Evolutionary conservation across 257 asterid species (phyloP).

Genomic region (Nicotiana otophora): DNA sequence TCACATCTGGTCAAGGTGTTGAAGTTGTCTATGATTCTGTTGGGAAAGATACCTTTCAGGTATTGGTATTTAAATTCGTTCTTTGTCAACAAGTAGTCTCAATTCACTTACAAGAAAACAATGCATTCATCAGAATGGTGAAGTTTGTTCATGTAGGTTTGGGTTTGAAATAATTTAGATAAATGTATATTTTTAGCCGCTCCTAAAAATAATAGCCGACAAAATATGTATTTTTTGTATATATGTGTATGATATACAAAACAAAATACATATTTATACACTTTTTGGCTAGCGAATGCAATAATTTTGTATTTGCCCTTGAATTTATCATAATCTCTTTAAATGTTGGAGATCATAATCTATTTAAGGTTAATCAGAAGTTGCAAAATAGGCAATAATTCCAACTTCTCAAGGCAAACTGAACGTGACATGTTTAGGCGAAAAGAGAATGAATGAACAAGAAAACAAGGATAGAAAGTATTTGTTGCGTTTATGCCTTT

Average conservation of each 20-base stretch:
- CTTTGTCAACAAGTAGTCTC: background rate
- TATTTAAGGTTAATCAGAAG: background rate
- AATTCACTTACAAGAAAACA: background rate
- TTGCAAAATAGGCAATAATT: background rate
- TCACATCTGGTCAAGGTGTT: constrained; percentile 89
- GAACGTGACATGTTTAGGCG: background rate
- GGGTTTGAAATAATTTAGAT: background rate
- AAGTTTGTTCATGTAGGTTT: constrained; percentile 2
- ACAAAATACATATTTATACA: too few relatives aligned
- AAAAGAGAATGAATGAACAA: background rate
- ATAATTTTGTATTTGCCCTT: too few relatives aligned
- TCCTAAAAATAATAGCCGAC: too few relatives aligned
- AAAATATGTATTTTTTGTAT: too few relatives aligned
- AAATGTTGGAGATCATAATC: constrained; percentile 1
- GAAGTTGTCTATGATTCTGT: constrained; percentile 98
- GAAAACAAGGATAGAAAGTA: background rate
- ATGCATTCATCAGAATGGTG: background rate
- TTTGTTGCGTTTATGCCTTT: background rate
- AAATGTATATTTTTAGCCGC: too few relatives aligned
- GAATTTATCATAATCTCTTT: background rate
- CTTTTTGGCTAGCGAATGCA: too few relatives aligned
- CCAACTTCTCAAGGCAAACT: background rate
- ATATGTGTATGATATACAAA: too few relatives aligned
- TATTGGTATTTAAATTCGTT: constrained; percentile 17
- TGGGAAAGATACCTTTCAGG: constrained; percentile 97